Evolutionary conservation across 2,329 filamentous ascomycete species (phyloP).

Genomic region (Sporothrix inflata): DNA sequence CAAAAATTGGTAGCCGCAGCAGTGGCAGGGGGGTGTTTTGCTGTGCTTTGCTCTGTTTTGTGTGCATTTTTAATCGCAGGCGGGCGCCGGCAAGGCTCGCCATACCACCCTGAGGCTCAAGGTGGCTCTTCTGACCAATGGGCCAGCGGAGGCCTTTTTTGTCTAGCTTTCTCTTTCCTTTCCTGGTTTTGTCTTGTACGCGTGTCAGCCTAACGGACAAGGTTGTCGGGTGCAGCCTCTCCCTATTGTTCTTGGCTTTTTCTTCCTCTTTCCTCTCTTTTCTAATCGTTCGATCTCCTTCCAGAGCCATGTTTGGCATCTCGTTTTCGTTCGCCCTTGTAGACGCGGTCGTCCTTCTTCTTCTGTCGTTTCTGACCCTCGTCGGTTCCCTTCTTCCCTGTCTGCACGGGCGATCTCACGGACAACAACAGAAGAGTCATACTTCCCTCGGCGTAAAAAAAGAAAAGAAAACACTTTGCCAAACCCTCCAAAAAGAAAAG

Average conservation of each 20-base stretch:
- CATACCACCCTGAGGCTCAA: conserved; percentile 10
- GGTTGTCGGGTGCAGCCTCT: neutral
- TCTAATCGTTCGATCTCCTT: neutral
- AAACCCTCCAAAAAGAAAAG: too few relatives aligned
- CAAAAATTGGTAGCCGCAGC: neutral
- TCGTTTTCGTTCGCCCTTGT: neutral
- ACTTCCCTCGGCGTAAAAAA: too few relatives aligned
- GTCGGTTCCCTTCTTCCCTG: neutral
- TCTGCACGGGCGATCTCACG: neutral
- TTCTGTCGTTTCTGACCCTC: neutral
- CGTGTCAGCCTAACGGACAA: conserved; percentile 14
- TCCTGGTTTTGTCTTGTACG: neutral
- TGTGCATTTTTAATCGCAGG: neutral
- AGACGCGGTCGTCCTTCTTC: neutral
- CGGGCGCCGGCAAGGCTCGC: neutral
- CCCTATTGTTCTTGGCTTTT: neutral
- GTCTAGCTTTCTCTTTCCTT: neutral
- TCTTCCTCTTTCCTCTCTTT: neutral
- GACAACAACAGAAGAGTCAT: too few relatives aligned
- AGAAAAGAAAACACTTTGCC: too few relatives aligned
- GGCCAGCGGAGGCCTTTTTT: conserved; percentile 4
- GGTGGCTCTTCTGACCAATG: conserved; percentile 1
- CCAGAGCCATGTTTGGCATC: neutral
- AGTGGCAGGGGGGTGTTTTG: neutral
- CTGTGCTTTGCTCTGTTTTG: neutral